Base-by-base conservation (phyloP, 176 grass and related monocot genomes). In the Metroxylon sagu region DNA sequence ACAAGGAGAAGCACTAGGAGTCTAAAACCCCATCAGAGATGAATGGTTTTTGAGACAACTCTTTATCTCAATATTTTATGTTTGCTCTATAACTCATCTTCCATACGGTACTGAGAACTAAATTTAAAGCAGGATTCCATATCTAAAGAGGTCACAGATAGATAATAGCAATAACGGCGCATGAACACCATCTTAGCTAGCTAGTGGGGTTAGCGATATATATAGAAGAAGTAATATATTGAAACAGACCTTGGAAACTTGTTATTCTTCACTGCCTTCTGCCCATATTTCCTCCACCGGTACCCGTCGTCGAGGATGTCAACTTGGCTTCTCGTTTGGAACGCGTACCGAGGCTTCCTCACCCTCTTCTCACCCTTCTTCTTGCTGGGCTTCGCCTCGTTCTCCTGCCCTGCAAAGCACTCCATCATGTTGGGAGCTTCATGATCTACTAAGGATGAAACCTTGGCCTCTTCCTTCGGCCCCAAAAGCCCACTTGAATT, bases 281-380 rank as follows among this genome's bases (percentile, higher is more conserved):
- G 89, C 4, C 89, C 89, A 71, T 95, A 95, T 63, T 95, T 95
- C 65, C 89, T 88, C 89, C 89, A 95, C 73, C 89, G 75, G 62
- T 95, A 95, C 26, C 89, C 89, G 50, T 95, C 89, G 52, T 95
- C 89, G 49, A 95, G 89, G 69, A 95, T 95, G 71, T 95, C 85
- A 0, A 85, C 85, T 76, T 95, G 85, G 78, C 89, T 95, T 52
- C 89, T 78, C 6, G 89, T 95, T 79, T 95, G 89, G 67, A 95
- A 95, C 1, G 81, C 89, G 50, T 62, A 95, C 7, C 85, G 78
- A 3, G 85, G 81, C 49, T 62, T 74, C 56, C 78, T 76, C 64
- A 84, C 89, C 85, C 82, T 95, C 74, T 85, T 85, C 68, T 79
- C 64, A 0, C 72, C 68, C 18, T 88, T 95, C 61, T 64, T 88